These are phyloP conservation scores for Cyclotella choctawhatcheeana DNA, from an alignment of 108 stramenopile genomes.

Conservation along the genomic window DNA sequence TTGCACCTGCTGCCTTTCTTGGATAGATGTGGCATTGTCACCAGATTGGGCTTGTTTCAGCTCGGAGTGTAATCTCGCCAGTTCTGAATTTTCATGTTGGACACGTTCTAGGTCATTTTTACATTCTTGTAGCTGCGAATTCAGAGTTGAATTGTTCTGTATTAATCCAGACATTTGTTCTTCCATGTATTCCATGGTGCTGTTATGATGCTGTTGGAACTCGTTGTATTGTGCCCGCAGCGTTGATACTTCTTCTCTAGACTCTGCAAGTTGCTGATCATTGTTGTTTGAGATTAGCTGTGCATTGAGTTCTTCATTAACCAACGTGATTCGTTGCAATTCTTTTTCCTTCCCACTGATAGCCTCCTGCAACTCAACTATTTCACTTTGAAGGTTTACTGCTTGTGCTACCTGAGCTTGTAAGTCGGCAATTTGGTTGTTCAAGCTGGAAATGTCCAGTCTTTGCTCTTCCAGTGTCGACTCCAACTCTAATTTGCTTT, in stretches of 20 bases:
- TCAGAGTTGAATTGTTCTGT: slow-evolving; percentile 17
- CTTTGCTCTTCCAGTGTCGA: slow-evolving; percentile 22
- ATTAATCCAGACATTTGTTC: slow-evolving; percentile 28
- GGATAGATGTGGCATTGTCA: no score
- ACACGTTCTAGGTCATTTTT: slow-evolving; percentile 28
- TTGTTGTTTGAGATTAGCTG: slow-evolving; percentile 20
- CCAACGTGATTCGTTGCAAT: slow-evolving; percentile 8
- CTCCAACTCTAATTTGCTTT: slow-evolving; percentile 29
- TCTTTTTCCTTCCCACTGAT: slow-evolving; percentile 29
- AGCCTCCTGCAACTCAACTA: slow-evolving; percentile 10
- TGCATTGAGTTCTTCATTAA: slow-evolving; percentile 22
- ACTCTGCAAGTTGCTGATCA: slow-evolving; percentile 3
- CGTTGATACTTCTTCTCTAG: slow-evolving; percentile 33
- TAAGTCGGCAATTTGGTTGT: slow-evolving; percentile 25
- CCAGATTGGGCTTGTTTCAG: no score
- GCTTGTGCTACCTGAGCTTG: slow-evolving; percentile 12
- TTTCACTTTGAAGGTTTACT: slow-evolving; percentile 22
- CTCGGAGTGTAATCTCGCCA: slow-evolving; percentile 14
- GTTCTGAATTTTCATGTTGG: slow-evolving; percentile 12
- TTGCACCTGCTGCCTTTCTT: slow-evolving; percentile 2
- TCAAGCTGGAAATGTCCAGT: slow-evolving; percentile 6
- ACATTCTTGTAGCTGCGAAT: slow-evolving; percentile 24
- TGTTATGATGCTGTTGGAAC: slow-evolving; percentile 30
- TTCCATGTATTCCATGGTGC: slow-evolving; percentile 31
- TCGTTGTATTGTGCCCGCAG: slow-evolving; percentile 36